phyloP scores from a whole-genome alignment of 2,329 filamentous ascomycete species.

The Herpotrichia juniperi region DNA sequence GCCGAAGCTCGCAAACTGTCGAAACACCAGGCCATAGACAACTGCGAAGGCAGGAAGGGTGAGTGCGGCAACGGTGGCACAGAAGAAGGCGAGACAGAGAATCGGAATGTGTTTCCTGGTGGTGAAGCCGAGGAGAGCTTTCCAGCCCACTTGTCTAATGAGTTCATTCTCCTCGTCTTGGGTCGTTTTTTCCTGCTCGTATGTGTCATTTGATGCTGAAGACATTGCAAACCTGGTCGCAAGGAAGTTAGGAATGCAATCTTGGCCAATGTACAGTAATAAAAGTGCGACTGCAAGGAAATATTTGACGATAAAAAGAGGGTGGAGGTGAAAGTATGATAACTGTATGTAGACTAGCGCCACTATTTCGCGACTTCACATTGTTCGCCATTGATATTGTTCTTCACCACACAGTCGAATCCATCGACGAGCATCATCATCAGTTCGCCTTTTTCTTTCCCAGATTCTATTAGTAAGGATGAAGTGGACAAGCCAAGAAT shows the following conservation, averaged over 20 bases:
- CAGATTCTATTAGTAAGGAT: not conserved
- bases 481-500: not conserved
- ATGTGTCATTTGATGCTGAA: conserved; percentile 13
- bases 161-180: conserved; percentile 28
- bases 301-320: not conserved
- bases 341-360: conserved; percentile 1
- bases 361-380: conserved; percentile 10
- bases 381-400: conserved; percentile 44
- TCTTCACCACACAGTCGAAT: conserved; percentile 17
- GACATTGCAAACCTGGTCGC: conserved; percentile 19
- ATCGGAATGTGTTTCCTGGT: conserved; percentile 63
- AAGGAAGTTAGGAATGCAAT: not conserved
- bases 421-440: not conserved
- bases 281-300: not conserved
- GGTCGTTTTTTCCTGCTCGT: conserved; percentile 19
- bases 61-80: conserved; percentile 65
- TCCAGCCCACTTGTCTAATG: conserved; percentile 49
- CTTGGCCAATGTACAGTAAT: not conserved
- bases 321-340: not conserved
- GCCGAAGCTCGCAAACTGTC: conserved; percentile 71
- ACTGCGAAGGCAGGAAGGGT: conserved; percentile 70
- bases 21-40: conserved; percentile 76
- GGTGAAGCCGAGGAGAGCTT: conserved; percentile 74
- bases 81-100: conserved; percentile 60
- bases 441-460: not conserved